Percentiles rank a stretch among this genome's conserved stretches.
These are phyloP conservation scores for Fusarium sp. DNA, from an alignment of 2,329 filamentous ascomycete genomes.

Conservation along the genomic window DNA sequence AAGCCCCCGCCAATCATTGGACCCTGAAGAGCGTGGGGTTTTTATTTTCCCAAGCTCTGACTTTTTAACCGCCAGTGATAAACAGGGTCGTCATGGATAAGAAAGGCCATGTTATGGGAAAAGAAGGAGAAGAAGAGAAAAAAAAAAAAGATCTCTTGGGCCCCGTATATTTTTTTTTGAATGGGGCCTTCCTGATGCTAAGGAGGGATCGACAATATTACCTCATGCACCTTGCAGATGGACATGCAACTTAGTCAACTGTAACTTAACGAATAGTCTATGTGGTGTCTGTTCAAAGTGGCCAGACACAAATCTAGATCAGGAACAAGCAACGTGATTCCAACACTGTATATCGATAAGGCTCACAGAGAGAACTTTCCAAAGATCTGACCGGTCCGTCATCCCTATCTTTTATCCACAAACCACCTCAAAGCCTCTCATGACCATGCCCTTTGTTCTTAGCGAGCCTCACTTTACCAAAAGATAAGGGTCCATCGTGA, in stretches of 20 bases:
- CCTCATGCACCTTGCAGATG: conserved; percentile 26
- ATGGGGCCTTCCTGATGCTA: background rate
- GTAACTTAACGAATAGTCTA: background rate
- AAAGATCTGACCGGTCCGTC: conserved; percentile 1
- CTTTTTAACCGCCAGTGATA: conserved; percentile 13
- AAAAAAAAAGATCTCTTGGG: background rate
- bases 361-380: background rate
- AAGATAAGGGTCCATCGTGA: conserved; percentile 33
- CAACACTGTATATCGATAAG: background rate
- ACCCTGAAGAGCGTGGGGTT: conserved; percentile 17
- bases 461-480: conserved; percentile 17
- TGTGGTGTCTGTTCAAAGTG: background rate
- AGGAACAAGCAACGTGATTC: conserved; percentile 10
- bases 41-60: background rate
- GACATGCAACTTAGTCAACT: conserved; percentile 16
- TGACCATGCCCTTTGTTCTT: conserved; percentile 4
- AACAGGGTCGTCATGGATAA: conserved; percentile 15
- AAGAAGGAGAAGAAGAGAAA: background rate
- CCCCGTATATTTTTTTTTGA: conserved; percentile 6
- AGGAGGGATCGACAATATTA: conserved; percentile 26
- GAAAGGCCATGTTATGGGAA: conserved; percentile 19
- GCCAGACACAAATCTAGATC: background rate
- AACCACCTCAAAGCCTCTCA: conserved; percentile 7
- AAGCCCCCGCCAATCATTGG: conserved; percentile 35
- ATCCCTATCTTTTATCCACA: conserved; percentile 12